A percentile compares a stretch with the other conserved stretches of the same genome.
These are phyloP conservation scores for Ceratobasidium papillatum DNA, from an alignment of 1,284 basidiomycete genomes.

Conservation along the genomic window DNA sequence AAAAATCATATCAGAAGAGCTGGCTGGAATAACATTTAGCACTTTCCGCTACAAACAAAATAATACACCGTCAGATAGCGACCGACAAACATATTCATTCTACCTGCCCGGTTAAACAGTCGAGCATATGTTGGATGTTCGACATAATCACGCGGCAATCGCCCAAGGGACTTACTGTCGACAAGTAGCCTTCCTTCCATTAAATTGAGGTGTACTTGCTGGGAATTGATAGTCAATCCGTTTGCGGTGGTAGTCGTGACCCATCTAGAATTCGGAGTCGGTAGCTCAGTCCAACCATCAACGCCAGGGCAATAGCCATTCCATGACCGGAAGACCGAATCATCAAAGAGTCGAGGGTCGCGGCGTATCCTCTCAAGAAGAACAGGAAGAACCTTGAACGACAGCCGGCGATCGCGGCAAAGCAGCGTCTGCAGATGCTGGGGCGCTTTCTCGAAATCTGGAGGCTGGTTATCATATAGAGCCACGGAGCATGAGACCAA, in stretches of 20 bases:
- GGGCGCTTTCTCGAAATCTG: background rate
- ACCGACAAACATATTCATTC: too few species aligned
- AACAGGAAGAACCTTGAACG: slow-evolving; percentile 46
- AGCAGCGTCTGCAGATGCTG: slow-evolving; percentile 11
- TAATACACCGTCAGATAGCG: too few species aligned
- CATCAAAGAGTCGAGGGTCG: slow-evolving; percentile 49
- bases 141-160: slow-evolving; percentile 53
- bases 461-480: slow-evolving; percentile 51
- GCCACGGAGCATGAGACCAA: slow-evolving; percentile 54
- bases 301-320: slow-evolving; percentile 49
- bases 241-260: slow-evolving; percentile 48
- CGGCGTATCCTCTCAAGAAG: slow-evolving; percentile 31
- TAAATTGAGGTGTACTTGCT: slow-evolving; percentile 54
- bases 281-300: slow-evolving; percentile 50
- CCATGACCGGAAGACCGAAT: slow-evolving; percentile 55
- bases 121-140: slow-evolving; percentile 51
- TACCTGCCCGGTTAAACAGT: slow-evolving; percentile 51
- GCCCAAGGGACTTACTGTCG: slow-evolving; percentile 55
- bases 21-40: slow-evolving; percentile 53
- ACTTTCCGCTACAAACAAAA: slow-evolving; percentile 50
- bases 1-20: slow-evolving; percentile 54
- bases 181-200: slow-evolving; percentile 57
- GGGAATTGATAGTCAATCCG: slow-evolving; percentile 41
- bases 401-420: slow-evolving; percentile 49
- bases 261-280: slow-evolving; percentile 54